These are phyloP conservation scores for Yamadazyma takamatsuzukensis DNA, from an alignment of 805 yeast genomes.

Conservation along the genomic window DNA sequence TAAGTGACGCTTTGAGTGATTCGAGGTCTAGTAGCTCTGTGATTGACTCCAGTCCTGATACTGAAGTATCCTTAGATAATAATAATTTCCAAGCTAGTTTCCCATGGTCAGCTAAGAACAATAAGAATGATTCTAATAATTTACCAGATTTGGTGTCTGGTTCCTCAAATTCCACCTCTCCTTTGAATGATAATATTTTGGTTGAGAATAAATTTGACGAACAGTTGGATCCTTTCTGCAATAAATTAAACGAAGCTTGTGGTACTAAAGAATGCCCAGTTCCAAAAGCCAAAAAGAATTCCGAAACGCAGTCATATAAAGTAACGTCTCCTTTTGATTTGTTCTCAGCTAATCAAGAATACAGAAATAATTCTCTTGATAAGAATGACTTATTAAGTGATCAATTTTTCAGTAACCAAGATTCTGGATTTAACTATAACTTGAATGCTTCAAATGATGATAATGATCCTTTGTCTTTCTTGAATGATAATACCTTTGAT, in stretches of 20 bases:
- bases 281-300: slow-evolving; percentile 41
- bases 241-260: slow-evolving; percentile 73
- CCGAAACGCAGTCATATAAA: not conserved
- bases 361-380: no score
- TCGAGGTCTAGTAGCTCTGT: slow-evolving; percentile 11
- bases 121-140: slow-evolving; percentile 1
- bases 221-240: slow-evolving; percentile 72
- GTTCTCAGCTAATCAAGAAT: slow-evolving; percentile 1
- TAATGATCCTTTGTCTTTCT: slow-evolving; percentile 44
- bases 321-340: slow-evolving; percentile 5
- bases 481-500: slow-evolving; percentile 50
- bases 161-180: slow-evolving; percentile 31
- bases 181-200: slow-evolving; percentile 33
- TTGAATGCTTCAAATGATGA: slow-evolving; percentile 11
- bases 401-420: slow-evolving; percentile 14
- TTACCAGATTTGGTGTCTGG: slow-evolving; percentile 37
- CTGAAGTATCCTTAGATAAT: slow-evolving; percentile 10
- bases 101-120: slow-evolving; percentile 9
- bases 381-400: slow-evolving; percentile 8
- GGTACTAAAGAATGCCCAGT: slow-evolving; percentile 70
- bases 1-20: slow-evolving; percentile 9
- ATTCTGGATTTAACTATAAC: slow-evolving; percentile 12
- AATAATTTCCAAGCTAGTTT: slow-evolving; percentile 5
- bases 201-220: slow-evolving; percentile 53
- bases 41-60: slow-evolving; percentile 14